Evolutionary conservation across 2,329 filamentous ascomycete genomes (phyloP), one percentile per base, ranked within the genome.

Genomic region (Colletotrichum aenigma): DNA sequence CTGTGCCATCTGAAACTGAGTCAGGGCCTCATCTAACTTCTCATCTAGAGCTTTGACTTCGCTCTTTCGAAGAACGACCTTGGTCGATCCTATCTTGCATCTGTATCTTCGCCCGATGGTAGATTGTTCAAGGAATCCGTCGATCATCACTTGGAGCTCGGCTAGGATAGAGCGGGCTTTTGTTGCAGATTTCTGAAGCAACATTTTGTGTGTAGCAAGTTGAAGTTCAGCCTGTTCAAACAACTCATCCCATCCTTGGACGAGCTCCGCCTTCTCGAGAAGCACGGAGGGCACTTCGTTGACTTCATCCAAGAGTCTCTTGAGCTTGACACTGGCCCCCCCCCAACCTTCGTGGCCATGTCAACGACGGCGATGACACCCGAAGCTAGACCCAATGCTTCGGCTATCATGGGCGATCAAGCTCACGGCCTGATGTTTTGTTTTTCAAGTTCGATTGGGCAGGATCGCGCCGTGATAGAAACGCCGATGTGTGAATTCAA

Each of bases 111-210:
- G 38, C 0, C 38, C 38, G 3, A 5, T 10, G 8, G 38, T 43
- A 0, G 38, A n/a, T 1, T n/a, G 18, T 1, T 43, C 38, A 6
- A 43, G 38, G 3, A 43, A 4, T 0, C 8, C 18, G 10, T 43
- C 38, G 18, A 43, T n/a, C 18, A 43, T n/a, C 16, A 6, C 38
- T n/a, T 43, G 38, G n/a, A 43, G 16, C 8, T n/a, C 38, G 8
- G 8, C 2, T 6, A n/a, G 3, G 38, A 43, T 9, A 9, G 7
- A 3, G 16, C 36, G 36, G 10, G 16, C 16, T 3, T 43, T 43
- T 3, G 1, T 18, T 1, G 16, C 2, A 10, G 16, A 43, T 8
- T n/a, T 43, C 1, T 18, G 4, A 9, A 43, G 36, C 4, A 24
- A 24, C 24, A 24, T 24, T 24, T 24, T 24, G 24, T 24, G 24